phyloP scores from a whole-genome alignment of 352 stramenopile species.

The Phytophthora sp. region DNA sequence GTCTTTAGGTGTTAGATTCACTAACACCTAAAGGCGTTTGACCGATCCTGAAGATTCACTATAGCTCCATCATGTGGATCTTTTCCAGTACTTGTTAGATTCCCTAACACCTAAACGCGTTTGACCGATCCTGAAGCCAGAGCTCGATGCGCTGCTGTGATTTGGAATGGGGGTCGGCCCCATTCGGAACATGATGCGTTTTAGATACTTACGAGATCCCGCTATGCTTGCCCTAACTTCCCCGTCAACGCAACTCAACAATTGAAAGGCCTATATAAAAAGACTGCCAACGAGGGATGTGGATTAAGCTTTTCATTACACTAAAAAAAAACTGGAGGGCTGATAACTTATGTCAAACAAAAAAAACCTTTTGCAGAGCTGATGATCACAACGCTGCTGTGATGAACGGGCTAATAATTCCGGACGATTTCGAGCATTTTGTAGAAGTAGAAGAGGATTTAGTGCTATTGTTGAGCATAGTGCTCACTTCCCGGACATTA shows the following conservation, averaged over 20 bases:
- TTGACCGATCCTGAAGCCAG: neutral
- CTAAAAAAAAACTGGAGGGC: neutral
- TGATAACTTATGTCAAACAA: conserved; percentile 2
- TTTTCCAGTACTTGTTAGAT: too few relatives aligned
- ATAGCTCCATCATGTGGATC: too few relatives aligned
- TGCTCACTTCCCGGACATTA: neutral
- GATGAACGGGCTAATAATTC: conserved; percentile 2
- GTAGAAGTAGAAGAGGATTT: neutral
- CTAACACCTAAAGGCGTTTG: neutral
- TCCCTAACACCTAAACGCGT: neutral
- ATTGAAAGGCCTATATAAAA: neutral
- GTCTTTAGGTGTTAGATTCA: too few relatives aligned
- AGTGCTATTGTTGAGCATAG: neutral
- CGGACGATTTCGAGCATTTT: conserved; percentile 12
- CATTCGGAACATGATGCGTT: neutral
- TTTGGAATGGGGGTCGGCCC: neutral
- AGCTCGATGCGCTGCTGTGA: neutral
- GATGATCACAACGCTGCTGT: neutral
- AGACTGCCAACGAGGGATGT: neutral
- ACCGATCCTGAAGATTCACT: neutral
- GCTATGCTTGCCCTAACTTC: neutral
- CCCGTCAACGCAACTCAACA: neutral
- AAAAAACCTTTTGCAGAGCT: neutral
- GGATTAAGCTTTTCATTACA: neutral
- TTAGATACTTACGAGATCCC: neutral